These are phyloP conservation scores for Diospyros kaki DNA, from an alignment of 148 eudicot genomes.

Conservation along the genomic window DNA sequence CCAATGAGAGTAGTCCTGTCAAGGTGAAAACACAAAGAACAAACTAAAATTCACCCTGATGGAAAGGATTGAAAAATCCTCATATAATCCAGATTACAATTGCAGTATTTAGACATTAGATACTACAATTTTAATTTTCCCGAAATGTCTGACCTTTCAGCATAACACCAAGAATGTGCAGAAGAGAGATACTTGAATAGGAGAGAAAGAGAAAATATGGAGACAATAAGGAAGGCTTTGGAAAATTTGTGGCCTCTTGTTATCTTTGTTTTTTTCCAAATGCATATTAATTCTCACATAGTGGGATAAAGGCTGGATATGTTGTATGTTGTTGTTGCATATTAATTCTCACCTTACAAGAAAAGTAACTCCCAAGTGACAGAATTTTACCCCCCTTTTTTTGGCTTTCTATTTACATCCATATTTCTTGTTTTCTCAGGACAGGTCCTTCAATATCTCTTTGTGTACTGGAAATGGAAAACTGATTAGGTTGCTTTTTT, in stretches of 20 bases:
- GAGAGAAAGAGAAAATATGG: not conserved
- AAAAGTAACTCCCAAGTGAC: not conserved
- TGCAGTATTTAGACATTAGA: not conserved
- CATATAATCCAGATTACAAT: not conserved
- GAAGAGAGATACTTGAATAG: not conserved
- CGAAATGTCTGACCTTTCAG: not conserved
- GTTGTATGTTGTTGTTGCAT: no score
- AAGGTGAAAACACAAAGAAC: not conserved
- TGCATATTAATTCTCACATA: not conserved
- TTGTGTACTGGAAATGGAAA: not conserved
- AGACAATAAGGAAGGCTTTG: not conserved
- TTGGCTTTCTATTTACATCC: not conserved
- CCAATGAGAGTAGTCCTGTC: slow-evolving; percentile 51
- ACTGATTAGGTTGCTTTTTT: not conserved
- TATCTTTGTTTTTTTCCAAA: not conserved
- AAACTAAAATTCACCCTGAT: slow-evolving; percentile 3
- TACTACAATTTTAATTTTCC: not conserved
- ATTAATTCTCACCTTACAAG: not conserved
- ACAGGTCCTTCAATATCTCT: not conserved
- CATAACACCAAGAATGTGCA: not conserved
- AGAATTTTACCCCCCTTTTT: not conserved
- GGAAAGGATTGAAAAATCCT: not conserved
- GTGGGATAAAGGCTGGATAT: no score
- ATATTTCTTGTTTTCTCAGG: not conserved
- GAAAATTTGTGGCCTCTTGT: not conserved